Evolutionary conservation across 2,329 filamentous ascomycete genomes (phyloP).

Genomic region (Capronia coronata): DNA sequence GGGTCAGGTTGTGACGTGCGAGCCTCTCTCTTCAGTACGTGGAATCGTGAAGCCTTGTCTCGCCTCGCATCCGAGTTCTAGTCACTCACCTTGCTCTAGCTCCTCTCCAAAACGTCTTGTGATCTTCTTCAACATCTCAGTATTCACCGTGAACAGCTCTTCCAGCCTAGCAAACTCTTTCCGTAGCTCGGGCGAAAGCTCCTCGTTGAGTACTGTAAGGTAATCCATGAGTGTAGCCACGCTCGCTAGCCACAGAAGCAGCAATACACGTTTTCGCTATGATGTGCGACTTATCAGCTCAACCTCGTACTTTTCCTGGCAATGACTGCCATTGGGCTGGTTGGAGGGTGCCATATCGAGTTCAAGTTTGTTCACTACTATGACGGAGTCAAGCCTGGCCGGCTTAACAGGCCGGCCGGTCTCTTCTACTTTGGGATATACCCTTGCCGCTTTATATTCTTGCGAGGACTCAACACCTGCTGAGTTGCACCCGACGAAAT

Average conservation of each 20-base stretch:
- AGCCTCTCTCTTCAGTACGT: too few species aligned
- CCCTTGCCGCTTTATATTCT: too few species aligned
- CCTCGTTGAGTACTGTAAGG: not conserved
- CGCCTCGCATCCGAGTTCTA: not conserved
- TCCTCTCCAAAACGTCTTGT: constrained; percentile 79
- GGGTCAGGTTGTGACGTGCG: too few species aligned
- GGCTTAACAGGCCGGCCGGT: too few species aligned
- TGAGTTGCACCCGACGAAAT: too few species aligned
- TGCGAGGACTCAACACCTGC: too few species aligned
- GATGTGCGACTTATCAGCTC: not conserved
- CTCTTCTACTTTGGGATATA: too few species aligned
- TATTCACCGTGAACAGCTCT: constrained; percentile 66
- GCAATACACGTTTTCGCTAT: too few species aligned
- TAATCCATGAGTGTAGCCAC: too few species aligned
- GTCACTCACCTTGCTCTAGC: constrained; percentile 62
- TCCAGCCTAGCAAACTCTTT: constrained; percentile 69
- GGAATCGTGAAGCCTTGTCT: not conserved
- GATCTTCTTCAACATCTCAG: constrained; percentile 71
- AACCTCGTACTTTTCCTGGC: not conserved
- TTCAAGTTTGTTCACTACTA: too few species aligned
- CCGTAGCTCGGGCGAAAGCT: not conserved
- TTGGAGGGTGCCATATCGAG: not conserved
- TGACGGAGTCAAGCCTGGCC: too few species aligned
- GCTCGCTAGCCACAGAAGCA: too few species aligned
- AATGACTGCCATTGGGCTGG: not conserved